These are phyloP conservation scores for Westerdykella ornata DNA, from an alignment of 2,329 filamentous ascomycete genomes.

Conservation along the genomic window DNA sequence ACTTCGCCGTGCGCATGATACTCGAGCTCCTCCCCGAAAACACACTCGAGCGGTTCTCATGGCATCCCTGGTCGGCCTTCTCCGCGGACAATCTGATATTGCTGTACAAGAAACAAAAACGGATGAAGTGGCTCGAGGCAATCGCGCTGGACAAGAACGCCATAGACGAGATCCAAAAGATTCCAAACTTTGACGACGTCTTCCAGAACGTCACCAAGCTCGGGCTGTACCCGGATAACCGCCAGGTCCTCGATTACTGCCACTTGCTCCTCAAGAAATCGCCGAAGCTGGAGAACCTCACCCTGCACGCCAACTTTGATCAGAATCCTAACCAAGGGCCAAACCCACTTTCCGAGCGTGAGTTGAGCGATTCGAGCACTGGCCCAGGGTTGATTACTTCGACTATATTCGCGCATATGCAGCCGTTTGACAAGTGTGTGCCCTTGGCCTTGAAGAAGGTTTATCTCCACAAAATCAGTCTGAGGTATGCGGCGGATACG, in stretches of 20 bases:
- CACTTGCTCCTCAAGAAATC: slow-evolving; percentile 40
- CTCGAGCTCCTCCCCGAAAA: slow-evolving; percentile 45
- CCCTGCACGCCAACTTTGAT: slow-evolving; percentile 43
- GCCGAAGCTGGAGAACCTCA: slow-evolving; percentile 41
- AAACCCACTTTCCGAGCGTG: slow-evolving; percentile 27
- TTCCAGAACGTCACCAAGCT: slow-evolving; percentile 41
- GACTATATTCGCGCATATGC: slow-evolving; percentile 43
- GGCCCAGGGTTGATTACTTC: slow-evolving; percentile 42
- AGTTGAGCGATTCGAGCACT: slow-evolving; percentile 44
- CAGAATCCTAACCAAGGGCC: slow-evolving; percentile 24
- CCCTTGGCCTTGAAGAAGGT: slow-evolving; percentile 42
- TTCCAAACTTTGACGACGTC: slow-evolving; percentile 35
- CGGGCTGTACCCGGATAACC: slow-evolving; percentile 43
- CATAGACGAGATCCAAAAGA: slow-evolving; percentile 39
- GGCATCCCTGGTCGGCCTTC: slow-evolving; percentile 46
- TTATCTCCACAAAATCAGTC: slow-evolving; percentile 41
- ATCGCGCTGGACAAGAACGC: slow-evolving; percentile 42
- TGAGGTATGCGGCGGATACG: slow-evolving; percentile 44
- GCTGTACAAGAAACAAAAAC: slow-evolving; percentile 45
- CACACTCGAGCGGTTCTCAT: slow-evolving; percentile 46
- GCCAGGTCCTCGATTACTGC: slow-evolving; percentile 41
- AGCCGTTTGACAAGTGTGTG: slow-evolving; percentile 43
- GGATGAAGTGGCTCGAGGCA: slow-evolving; percentile 45
- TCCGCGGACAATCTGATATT: slow-evolving; percentile 44
- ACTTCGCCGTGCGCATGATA: slow-evolving; percentile 45